Evolutionary conservation across 805 yeast species (phyloP), one percentile per base, ranked within the genome.

Genomic region (Candida maris): DNA sequence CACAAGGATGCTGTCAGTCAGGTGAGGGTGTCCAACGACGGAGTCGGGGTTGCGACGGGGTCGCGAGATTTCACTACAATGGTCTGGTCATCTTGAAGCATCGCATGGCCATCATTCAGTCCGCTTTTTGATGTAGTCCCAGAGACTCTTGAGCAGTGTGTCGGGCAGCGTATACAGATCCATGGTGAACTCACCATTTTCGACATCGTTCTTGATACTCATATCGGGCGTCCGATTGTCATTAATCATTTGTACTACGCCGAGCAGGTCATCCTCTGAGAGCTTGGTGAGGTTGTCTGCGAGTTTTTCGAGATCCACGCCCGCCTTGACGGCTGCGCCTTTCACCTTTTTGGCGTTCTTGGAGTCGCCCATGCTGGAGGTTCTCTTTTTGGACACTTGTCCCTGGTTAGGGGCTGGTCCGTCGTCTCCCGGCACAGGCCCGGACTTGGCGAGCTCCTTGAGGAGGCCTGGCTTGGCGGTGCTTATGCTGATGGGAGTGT

Each of bases 121-220:
- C 37, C 85, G 81, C 63, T 82, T 85, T 63, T 81, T 81, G 27
- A 91, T 95, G 59, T 84, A 89, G 47, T 91, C 97, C 94, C 94
- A 88, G 62, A 91, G 72, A 70, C 94, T 85, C 68, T 85, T 87
- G 58, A 93, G 73, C 58, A 93, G 68, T 27, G 84, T 78, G 58
- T 91, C 97, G 15, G 97, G 97, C 48, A 91, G 70, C 19, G 97
- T 89, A 62, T 79, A 89, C 50, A 91, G 73, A 65, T 91, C 98
- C 85, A 91, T 86, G 37, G 95, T 87, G 61, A 93, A 91, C 67
- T 93, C 97, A 35, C 98, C 98, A 52, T 86, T 91, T 44, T 91
- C 97, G 34, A 86, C 88, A 54, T 91, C 95, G 61, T 93, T 91
- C 59, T 89, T 89, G 51, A 91, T 83, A 63, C 84, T 88, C 95